These are phyloP conservation scores for Phytophthora sp. DNA, from an alignment of 352 stramenopile genomes.

Conservation along the genomic window DNA sequence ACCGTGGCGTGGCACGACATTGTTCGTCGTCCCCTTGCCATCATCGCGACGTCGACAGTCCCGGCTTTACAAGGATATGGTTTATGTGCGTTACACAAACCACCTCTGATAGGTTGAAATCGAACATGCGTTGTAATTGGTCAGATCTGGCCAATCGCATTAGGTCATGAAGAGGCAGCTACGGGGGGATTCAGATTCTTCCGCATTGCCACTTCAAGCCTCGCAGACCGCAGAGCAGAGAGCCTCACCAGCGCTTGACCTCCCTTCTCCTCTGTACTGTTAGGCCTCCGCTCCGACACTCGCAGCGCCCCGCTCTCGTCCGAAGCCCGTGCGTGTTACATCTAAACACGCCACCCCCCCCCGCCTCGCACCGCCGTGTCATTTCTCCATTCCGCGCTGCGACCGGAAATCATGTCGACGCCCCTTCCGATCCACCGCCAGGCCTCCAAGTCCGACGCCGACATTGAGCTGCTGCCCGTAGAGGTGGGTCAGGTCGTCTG, in stretches of 20 bases:
- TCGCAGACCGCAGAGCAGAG: slow-evolving; percentile 21
- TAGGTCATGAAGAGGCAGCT: slow-evolving; percentile 16
- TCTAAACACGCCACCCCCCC: slow-evolving; percentile 2
- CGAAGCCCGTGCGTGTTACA: neutral
- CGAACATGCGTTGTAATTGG: neutral
- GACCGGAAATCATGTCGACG: slow-evolving; percentile 56
- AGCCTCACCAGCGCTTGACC: slow-evolving; percentile 3
- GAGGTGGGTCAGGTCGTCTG: slow-evolving; percentile 76
- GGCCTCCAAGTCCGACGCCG: slow-evolving; percentile 68
- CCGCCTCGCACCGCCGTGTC: neutral
- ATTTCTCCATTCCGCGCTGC: slow-evolving; percentile 1
- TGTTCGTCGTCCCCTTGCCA: slow-evolving; percentile 4
- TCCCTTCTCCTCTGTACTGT: neutral
- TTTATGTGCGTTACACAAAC: slow-evolving; percentile 1
- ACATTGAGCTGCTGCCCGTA: slow-evolving; percentile 76
- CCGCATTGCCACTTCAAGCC: slow-evolving; percentile 49
- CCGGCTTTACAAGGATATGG: neutral
- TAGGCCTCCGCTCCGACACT: neutral
- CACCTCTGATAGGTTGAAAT: slow-evolving; percentile 7
- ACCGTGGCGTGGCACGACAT: slow-evolving; percentile 3
- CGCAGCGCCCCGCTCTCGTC: slow-evolving; percentile 3
- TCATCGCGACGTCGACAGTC: slow-evolving; percentile 5
- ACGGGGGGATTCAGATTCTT: slow-evolving; percentile 26
- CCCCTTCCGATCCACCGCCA: slow-evolving; percentile 73
- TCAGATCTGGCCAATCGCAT: slow-evolving; percentile 19